Conservation (phyloP, 139 green algal genomes). For the Volvox reticuliferus region DNA sequence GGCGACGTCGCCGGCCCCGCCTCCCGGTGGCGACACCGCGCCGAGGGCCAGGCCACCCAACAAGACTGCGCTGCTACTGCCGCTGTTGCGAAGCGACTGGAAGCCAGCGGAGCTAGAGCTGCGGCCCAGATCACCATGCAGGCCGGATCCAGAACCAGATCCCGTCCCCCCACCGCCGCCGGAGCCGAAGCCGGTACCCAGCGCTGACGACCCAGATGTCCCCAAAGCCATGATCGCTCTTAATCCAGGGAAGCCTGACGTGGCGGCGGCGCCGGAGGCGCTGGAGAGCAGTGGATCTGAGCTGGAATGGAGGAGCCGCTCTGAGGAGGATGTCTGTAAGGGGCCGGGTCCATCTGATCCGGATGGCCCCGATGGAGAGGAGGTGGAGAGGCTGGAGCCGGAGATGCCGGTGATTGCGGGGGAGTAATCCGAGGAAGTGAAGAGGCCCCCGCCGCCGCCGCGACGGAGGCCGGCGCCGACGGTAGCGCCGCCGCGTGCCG, state of each 20-base stretch:
- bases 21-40: background rate
- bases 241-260: too few relatives aligned
- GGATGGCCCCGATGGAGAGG: too few relatives aligned
- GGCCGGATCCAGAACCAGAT: background rate
- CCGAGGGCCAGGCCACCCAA: background rate
- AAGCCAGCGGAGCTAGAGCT: slow-evolving; percentile 5
- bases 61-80: background rate
- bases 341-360: too few relatives aligned
- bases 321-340: background rate
- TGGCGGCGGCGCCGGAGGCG: background rate
- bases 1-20: background rate
- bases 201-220: too few relatives aligned
- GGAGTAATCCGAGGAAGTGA: background rate
- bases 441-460: background rate
- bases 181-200: too few relatives aligned
- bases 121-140: background rate
- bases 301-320: background rate
- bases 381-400: background rate
- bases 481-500: too few relatives aligned
- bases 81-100: background rate
- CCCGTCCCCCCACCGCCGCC: too few relatives aligned
- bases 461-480: too few relatives aligned
- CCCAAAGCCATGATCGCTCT: too few relatives aligned
- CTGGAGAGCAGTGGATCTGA: background rate
- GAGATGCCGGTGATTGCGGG: background rate